Evolutionary conservation across 2,329 filamentous ascomycete species (phyloP).

Genomic region (Arthroderma sp.): DNA sequence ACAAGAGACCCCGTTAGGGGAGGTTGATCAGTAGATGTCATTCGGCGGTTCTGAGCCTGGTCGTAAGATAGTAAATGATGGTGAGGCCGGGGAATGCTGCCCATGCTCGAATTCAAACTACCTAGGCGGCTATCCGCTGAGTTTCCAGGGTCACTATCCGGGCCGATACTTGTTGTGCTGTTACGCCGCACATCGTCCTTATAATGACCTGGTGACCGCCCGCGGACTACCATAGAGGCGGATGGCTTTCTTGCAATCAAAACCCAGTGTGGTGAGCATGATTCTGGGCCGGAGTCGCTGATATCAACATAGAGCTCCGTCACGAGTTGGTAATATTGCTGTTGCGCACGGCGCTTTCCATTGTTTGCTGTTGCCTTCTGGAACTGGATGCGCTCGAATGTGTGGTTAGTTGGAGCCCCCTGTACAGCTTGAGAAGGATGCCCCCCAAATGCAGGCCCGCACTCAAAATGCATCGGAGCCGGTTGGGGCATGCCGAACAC

Average conservation of each 20-base stretch:
- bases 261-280: slow-evolving; percentile 42
- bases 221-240: slow-evolving; percentile 74
- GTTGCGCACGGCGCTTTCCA: slow-evolving; percentile 74
- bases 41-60: slow-evolving; percentile 22
- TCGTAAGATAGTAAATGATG: slow-evolving; percentile 25
- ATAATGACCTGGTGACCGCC: slow-evolving; percentile 69
- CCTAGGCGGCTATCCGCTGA: slow-evolving; percentile 20
- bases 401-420: slow-evolving; percentile 35
- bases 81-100: slow-evolving; percentile 19
- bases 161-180: slow-evolving; percentile 58
- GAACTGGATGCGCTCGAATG: slow-evolving; percentile 85
- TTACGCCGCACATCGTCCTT: slow-evolving; percentile 51
- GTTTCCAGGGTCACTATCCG: slow-evolving; percentile 45
- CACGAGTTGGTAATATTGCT: slow-evolving; percentile 86
- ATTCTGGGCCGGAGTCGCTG: slow-evolving; percentile 28
- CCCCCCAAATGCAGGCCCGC: slow-evolving; percentile 19
- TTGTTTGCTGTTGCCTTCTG: slow-evolving; percentile 91
- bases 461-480: slow-evolving; percentile 22
- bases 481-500: slow-evolving; percentile 15
- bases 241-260: slow-evolving; percentile 61
- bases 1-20: slow-evolving; percentile 26
- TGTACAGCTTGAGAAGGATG: slow-evolving; percentile 18
- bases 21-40: slow-evolving; percentile 23
- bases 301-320: slow-evolving; percentile 69
- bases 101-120: slow-evolving; percentile 20